Evolutionary conservation across 352 stramenopile genomes (phyloP), one percentile per base, ranked within the genome.

Genomic region (Globisporangium orthogonon): DNA sequence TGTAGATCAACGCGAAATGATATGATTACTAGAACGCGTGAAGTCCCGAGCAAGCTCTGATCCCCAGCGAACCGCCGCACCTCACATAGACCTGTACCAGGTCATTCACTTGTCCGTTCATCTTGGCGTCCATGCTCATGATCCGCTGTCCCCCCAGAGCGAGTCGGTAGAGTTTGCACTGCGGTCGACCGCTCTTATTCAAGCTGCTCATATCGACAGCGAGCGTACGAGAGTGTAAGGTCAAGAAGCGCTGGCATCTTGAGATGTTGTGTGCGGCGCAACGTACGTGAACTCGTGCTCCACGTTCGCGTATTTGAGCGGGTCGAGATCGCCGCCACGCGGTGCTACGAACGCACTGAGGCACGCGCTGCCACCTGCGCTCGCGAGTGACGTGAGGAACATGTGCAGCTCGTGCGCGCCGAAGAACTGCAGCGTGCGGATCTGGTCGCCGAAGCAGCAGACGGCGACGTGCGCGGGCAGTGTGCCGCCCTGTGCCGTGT

Each of bases 231-330:
- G 23, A 23, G 23, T 23, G 23, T 23, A 23, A 23, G 23, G 23
- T 23, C 1, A 23, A 23, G 23, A 23, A 23, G 23, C 23, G 23
- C 1, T 23, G 23, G 23, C 23, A 23, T 23, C 23, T 23, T 23
- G 23, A 23, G 23, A 23, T 23, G 23, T 23, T 23, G 9, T 49
- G 23, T 9, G 56, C 37, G 41, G 44, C 45, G 13, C 33, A 41
- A 69, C 69, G 59, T 73, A 93, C 81, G 59, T 73, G 63, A 76
- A 88, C n/a, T 91, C 77, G 43, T 89, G 72, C 63, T 93, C 81
- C 29, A 89, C 66, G 44, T 89, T 93, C 18, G 78, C 79, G 49
- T 86, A 93, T 35, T 71, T 76, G 14, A 56, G 64, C 30, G 79
- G 73, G 51, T 90, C 76, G 5, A 93, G 58, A 4, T 82, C 81